Conservation (phyloP, 768 basidiomycete genomes). For the Daedaleopsis nitida region DNA sequence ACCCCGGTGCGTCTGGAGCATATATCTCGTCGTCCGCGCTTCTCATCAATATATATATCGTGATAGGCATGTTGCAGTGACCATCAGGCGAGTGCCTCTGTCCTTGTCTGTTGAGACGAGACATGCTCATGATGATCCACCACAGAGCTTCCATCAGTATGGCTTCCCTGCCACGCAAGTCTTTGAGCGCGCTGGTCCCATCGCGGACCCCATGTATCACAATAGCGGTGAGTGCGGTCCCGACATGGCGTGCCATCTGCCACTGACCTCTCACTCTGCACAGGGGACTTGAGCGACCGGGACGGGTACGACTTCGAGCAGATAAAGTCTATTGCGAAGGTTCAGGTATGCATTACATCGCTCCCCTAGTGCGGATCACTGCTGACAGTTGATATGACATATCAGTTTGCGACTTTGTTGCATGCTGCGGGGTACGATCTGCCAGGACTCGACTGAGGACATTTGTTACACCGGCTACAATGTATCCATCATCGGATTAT, state of each 20-base stretch:
- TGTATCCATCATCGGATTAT: background rate
- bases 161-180: slow-evolving; percentile 88
- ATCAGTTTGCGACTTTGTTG: slow-evolving; percentile 67
- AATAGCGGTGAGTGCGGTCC: slow-evolving; percentile 59
- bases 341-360: slow-evolving; percentile 55
- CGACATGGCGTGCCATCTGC: background rate
- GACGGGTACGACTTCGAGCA: slow-evolving; percentile 84
- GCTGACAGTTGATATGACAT: background rate
- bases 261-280: background rate
- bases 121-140: background rate
- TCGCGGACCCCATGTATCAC: slow-evolving; percentile 71
- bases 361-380: background rate
- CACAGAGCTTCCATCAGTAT: slow-evolving; percentile 74
- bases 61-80: slow-evolving; percentile 66
- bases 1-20: slow-evolving; percentile 48
- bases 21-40: background rate
- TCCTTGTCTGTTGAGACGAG: background rate
- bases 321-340: slow-evolving; percentile 81
- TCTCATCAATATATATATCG: background rate
- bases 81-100: slow-evolving; percentile 48
- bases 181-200: slow-evolving; percentile 51
- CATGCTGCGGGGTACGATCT: slow-evolving; percentile 67
- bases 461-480: background rate
- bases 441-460: slow-evolving; percentile 4
- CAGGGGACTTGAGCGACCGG: slow-evolving; percentile 78